phyloP scores from a whole-genome alignment of 2,329 filamentous ascomycete genomes.

The Aphanoascus verrucosus region DNA sequence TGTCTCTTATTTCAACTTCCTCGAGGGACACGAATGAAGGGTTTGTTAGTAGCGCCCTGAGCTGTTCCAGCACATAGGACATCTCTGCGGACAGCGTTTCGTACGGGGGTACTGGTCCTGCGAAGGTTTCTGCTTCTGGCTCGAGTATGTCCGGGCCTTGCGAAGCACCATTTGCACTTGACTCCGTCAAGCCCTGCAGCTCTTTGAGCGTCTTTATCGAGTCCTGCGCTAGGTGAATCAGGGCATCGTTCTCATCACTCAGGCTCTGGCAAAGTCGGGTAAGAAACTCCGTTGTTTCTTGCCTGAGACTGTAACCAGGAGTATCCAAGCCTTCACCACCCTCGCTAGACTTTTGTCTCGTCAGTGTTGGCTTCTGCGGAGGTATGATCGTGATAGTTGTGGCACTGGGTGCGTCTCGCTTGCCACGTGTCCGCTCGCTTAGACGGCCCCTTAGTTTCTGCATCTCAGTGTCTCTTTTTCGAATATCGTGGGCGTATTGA shows the following conservation, averaged over 20 bases:
- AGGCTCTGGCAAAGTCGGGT: slow-evolving; percentile 71
- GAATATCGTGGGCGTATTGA: slow-evolving; percentile 80
- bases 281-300: slow-evolving; percentile 85
- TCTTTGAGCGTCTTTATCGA: slow-evolving; percentile 59
- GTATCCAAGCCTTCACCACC: slow-evolving; percentile 40
- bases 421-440: slow-evolving; percentile 53
- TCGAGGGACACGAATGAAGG: slow-evolving; percentile 93
- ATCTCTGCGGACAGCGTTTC: slow-evolving; percentile 63
- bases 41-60: slow-evolving; percentile 78
- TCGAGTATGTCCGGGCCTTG: slow-evolving; percentile 22
- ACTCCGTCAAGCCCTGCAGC: slow-evolving; percentile 42
- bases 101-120: slow-evolving; percentile 41
- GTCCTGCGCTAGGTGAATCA: slow-evolving; percentile 60
- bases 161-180: slow-evolving; percentile 19
- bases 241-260: slow-evolving; percentile 81
- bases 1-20: slow-evolving; percentile 83
- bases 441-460: slow-evolving; percentile 82
- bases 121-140: slow-evolving; percentile 11
- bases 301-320: slow-evolving; percentile 58
- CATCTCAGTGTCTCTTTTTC: slow-evolving; percentile 81
- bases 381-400: slow-evolving; percentile 41
- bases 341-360: slow-evolving; percentile 17
- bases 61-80: slow-evolving; percentile 65
- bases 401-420: slow-evolving; percentile 42
- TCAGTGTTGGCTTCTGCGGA: slow-evolving; percentile 26